Conservation (phyloP, 331 rosid species). For the Arachis monticola region DNA sequence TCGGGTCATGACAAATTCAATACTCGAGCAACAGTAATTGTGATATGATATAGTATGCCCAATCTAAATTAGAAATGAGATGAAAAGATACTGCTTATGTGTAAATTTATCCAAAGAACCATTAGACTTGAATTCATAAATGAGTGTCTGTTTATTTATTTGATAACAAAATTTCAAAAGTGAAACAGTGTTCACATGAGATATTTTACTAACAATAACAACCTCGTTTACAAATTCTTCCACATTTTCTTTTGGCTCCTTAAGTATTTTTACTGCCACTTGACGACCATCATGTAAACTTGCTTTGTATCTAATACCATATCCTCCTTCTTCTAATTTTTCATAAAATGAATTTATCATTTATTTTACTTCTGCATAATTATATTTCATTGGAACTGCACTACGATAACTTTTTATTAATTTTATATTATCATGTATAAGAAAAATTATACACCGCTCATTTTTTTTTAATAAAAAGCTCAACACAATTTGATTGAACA, state of each 20-base stretch:
- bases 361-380: conserved; percentile 39
- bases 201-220: conserved; percentile 45
- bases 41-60: conserved; percentile 31
- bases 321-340: conserved; percentile 51
- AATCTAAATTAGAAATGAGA: conserved; percentile 16
- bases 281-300: conserved; percentile 35
- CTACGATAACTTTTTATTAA: conserved; percentile 15
- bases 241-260: conserved; percentile 28
- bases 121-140: conserved; percentile 53
- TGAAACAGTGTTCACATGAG: conserved; percentile 50
- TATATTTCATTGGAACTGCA: conserved; percentile 22
- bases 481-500: too few relatives aligned
- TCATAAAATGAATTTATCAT: conserved; percentile 44
- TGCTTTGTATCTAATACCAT: conserved; percentile 48
- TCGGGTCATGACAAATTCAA: too few relatives aligned
- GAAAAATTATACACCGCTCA: too few relatives aligned
- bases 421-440: too few relatives aligned
- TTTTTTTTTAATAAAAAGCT: too few relatives aligned
- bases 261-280: conserved; percentile 47
- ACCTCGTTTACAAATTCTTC: conserved; percentile 57
- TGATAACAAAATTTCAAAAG: conserved; percentile 50
- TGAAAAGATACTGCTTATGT: background rate
- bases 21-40: conserved; percentile 46
- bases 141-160: conserved; percentile 35
- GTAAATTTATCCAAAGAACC: conserved; percentile 46